phyloP scores from a whole-genome alignment of 257 asterid species.

The Nicotiana benthamiana region DNA sequence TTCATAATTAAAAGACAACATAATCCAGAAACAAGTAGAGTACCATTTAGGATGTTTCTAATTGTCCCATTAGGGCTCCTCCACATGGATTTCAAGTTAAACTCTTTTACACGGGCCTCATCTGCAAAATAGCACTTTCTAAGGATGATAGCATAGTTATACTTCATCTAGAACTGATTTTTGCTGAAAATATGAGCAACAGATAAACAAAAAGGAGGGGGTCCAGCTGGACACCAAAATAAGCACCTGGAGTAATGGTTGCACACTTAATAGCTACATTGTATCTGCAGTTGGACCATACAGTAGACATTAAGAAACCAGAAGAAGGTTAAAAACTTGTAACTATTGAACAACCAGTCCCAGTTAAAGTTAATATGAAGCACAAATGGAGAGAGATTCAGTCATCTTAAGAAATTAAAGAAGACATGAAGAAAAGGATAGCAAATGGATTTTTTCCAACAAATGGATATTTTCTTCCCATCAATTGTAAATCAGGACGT shows the following conservation, averaged over 20 bases:
- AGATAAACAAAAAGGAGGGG: background rate
- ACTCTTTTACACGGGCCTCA: constrained; percentile 87
- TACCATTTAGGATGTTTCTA: constrained; percentile 93
- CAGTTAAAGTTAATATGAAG: background rate
- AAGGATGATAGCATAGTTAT: background rate
- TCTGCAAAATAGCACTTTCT: constrained; percentile 33
- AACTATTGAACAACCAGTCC: background rate
- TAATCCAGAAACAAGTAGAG: background rate
- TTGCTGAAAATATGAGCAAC: background rate
- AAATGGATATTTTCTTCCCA: background rate
- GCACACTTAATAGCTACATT: constrained; percentile 87
- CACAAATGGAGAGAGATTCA: background rate
- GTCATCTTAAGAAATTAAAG: background rate
- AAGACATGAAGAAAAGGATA: background rate
- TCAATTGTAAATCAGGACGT: background rate
- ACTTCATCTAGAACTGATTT: background rate
- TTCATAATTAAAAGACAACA: background rate
- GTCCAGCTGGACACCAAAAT: constrained; percentile 2
- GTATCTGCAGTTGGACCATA: constrained; percentile 45
- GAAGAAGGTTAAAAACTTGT: background rate
- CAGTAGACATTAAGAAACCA: background rate
- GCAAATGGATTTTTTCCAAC: background rate
- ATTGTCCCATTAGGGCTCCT: constrained; percentile 99
- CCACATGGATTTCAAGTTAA: constrained; percentile 86
- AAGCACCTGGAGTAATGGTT: constrained; percentile 75